phyloP scores from a whole-genome alignment of 1,284 basidiomycete genomes.

The Cryptococcus depauperatus region DNA sequence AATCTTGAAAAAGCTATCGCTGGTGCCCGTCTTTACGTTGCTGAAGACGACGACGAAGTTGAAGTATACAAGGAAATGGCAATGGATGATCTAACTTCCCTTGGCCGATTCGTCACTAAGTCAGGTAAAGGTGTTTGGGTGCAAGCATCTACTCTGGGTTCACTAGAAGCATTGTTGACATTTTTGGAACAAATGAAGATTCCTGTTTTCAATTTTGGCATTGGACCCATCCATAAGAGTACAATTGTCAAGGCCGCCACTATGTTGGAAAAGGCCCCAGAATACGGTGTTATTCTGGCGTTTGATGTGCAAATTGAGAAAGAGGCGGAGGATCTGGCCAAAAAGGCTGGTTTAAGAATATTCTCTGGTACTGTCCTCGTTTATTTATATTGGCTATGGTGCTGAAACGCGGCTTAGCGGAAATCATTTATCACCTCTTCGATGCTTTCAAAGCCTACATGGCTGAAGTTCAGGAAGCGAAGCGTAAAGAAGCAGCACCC shows the following conservation, averaged over 20 bases:
- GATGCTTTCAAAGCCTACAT: constrained; percentile 98
- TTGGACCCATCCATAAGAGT: constrained; percentile 94
- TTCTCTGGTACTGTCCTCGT: constrained; percentile 65
- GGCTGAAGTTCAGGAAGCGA: constrained; percentile 84
- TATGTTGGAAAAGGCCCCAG: constrained; percentile 95
- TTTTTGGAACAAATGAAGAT: constrained; percentile 95
- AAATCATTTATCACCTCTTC: constrained; percentile 96
- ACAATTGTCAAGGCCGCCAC: constrained; percentile 88
- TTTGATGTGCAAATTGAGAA: constrained; percentile 88
- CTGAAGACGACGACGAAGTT: constrained; percentile 90
- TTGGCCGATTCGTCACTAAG: constrained; percentile 88
- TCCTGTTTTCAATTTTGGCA: constrained; percentile 94
- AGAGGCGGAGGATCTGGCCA: constrained; percentile 83
- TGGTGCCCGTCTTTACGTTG: constrained; percentile 86
- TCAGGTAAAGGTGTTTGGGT: constrained; percentile 94
- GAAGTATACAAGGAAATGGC: constrained; percentile 90
- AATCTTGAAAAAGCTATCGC: constrained; percentile 99
- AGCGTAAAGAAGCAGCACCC: constrained; percentile 82
- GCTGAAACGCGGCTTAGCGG: constrained; percentile 19
- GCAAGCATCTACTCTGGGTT: constrained; percentile 94
- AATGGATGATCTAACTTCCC: constrained; percentile 88
- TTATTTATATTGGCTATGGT: constrained; percentile 52
- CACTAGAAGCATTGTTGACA: constrained; percentile 91
- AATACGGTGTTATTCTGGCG: constrained; percentile 89
- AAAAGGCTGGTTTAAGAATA: constrained; percentile 85